Evolutionary conservation across 768 basidiomycete genomes (phyloP), one percentile per base, ranked within the genome.

Genomic region (Suillus decipiens): DNA sequence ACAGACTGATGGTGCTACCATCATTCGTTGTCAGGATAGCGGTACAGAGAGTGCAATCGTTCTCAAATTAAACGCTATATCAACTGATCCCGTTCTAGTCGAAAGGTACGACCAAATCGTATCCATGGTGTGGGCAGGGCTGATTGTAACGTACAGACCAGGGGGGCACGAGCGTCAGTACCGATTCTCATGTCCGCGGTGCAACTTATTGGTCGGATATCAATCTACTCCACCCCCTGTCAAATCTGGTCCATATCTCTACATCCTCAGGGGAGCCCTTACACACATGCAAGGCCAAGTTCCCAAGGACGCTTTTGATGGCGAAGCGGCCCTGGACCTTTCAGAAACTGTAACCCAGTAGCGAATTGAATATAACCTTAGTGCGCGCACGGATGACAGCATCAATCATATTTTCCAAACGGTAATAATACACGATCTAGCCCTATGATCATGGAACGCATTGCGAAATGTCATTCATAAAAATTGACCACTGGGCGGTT

Each of bases 271-370:
- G 53, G 95, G 95, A 5, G 89, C 92, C 19, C 81, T 96, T 62
- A 93, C 92, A n/a, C 90, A 91, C 70, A 78, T 89, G 67, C 95
- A 96, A 79, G 95, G 95, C 39, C 89, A 94, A 70, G 77, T 95
- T 37, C 95, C 95, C 11, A 76, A 82, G 53, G 92, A 93, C 66
- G 95, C 95, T 7, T 93, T 96, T 70, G 87, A 89, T 57, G 81
- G 84, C 45, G 83, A 83, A 64, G 60, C 51, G 41, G 45, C 42
- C 41, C 33, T 22, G 22, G 61, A 36, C 5, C 39, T n/a, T 15
- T 17, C 59, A 15, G 34, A 63, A 41, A 39, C 17, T 31, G 37
- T 3, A 12, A 41, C 37, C 10, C 37, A 57, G 31, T 39, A 41
- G 37, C 11, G 24, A 37, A 17, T 41, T 41, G 22, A 11, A 39